A percentile compares a stretch with the other conserved stretches of the same genome.
Evolutionary conservation across 2,329 filamentous ascomycete genomes (phyloP).

Genomic region (Macrophomina phaseolina): DNA sequence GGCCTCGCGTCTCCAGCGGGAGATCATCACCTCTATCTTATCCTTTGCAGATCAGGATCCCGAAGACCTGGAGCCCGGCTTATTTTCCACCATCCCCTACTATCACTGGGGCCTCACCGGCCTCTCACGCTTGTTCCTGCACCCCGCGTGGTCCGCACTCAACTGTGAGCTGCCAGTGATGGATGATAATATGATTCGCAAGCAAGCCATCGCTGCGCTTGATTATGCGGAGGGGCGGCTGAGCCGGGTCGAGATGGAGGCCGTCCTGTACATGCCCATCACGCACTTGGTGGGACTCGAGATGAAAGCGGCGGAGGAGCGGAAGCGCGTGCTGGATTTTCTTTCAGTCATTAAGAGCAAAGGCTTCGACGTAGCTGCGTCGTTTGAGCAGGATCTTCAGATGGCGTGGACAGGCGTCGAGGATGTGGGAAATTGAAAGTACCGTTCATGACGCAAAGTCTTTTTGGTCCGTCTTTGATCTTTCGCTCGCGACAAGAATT

Average conservation of each 20-base stretch:
- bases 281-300: constrained; percentile 22
- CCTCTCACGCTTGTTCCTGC: constrained; percentile 20
- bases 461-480: neutral
- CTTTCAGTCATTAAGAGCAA: constrained; percentile 20
- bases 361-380: constrained; percentile 21
- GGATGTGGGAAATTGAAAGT: neutral
- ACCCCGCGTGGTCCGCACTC: constrained; percentile 23
- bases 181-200: constrained; percentile 24
- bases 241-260: constrained; percentile 22
- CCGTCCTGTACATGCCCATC: constrained; percentile 23
- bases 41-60: constrained; percentile 4
- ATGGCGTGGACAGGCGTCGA: constrained; percentile 3
- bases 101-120: constrained; percentile 26
- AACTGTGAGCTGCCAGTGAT: constrained; percentile 23
- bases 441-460: neutral
- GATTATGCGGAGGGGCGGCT: constrained; percentile 20
- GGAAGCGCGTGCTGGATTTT: constrained; percentile 21
- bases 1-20: constrained; percentile 21
- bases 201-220: constrained; percentile 23
- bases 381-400: constrained; percentile 16
- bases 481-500: neutral
- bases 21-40: constrained; percentile 24
- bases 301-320: constrained; percentile 23
- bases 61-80: constrained; percentile 3
- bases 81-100: constrained; percentile 11